Evolutionary conservation across 176 grass and related monocot species (phyloP).

Genomic region (maize (Zea mays)): DNA sequence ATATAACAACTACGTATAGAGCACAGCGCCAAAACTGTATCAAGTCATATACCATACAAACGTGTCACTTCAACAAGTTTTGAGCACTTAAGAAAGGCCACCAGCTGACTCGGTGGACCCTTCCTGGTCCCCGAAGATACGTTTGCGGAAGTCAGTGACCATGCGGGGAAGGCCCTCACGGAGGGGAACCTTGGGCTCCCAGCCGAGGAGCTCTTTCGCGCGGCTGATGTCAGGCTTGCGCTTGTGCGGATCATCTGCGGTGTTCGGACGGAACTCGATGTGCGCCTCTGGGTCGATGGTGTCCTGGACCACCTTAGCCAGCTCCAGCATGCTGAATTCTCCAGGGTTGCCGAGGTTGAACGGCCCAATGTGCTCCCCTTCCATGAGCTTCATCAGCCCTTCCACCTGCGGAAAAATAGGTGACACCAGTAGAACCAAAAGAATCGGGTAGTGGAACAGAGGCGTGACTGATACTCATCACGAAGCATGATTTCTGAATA

Average conservation of each 20-base stretch:
- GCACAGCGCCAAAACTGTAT: constrained; percentile 23
- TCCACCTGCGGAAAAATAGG: constrained; percentile 52
- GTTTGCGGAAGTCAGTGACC: constrained; percentile 76
- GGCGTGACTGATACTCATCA: neutral
- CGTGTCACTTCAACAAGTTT: neutral
- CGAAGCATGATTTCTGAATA: constrained; percentile 10
- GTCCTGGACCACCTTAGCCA: constrained; percentile 85
- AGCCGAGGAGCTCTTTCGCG: constrained; percentile 59
- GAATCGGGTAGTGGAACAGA: neutral
- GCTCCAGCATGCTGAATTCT: constrained; percentile 87
- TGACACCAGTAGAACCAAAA: constrained; percentile 13
- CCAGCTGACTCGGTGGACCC: constrained; percentile 8
- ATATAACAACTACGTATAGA: constrained; percentile 26
- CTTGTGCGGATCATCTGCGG: constrained; percentile 77
- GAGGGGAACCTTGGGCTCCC: constrained; percentile 80
- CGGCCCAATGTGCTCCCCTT: constrained; percentile 78
- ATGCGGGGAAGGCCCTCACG: constrained; percentile 74
- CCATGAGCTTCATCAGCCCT: constrained; percentile 85
- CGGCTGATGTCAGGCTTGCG: constrained; percentile 77
- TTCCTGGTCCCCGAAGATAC: constrained; percentile 64
- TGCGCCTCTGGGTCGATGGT: constrained; percentile 64
- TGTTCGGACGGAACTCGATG: constrained; percentile 80
- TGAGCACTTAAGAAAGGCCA: constrained; percentile 23
- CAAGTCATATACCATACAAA: neutral
- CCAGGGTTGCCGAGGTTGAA: constrained; percentile 91